Evolutionary conservation across 2,329 filamentous ascomycete genomes (phyloP).

Genomic region (Cercospora janseana): DNA sequence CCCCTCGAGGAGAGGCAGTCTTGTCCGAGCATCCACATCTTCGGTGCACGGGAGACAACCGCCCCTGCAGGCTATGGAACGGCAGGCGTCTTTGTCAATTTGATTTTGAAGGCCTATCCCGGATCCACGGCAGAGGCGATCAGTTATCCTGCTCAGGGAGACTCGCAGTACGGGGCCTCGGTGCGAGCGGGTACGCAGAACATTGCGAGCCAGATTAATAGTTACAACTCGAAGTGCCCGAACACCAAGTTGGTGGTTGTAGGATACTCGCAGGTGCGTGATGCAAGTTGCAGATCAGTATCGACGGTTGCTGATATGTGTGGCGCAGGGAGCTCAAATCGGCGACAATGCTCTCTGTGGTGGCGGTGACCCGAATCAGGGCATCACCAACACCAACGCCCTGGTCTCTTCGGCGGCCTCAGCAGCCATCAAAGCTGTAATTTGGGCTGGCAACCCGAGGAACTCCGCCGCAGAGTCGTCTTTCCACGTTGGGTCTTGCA

Average conservation of each 20-base stretch:
- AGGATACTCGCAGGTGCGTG: conserved; percentile 40
- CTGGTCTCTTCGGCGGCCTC: conserved; percentile 23
- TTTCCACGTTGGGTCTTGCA: conserved; percentile 62
- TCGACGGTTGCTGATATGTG: conserved; percentile 27
- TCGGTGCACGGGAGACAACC: conserved; percentile 47
- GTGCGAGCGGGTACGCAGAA: conserved; percentile 51
- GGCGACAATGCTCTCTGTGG: conserved; percentile 63
- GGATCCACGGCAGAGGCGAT: conserved; percentile 45
- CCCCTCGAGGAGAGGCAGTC: conserved; percentile 10
- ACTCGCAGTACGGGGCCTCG: conserved; percentile 58
- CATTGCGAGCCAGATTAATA: conserved; percentile 39
- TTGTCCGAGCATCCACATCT: conserved; percentile 47
- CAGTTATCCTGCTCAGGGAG: conserved; percentile 55
- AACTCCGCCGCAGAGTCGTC: conserved; percentile 52
- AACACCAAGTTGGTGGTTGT: conserved; percentile 30
- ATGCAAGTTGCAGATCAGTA: not conserved
- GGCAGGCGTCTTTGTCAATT: conserved; percentile 42
- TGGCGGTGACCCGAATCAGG: conserved; percentile 51
- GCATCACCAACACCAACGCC: conserved; percentile 47
- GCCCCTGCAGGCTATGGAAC: conserved; percentile 44
- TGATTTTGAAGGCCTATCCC: conserved; percentile 42
- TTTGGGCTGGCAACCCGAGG: conserved; percentile 49
- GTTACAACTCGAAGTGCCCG: conserved; percentile 29
- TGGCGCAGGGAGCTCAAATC: conserved; percentile 58
- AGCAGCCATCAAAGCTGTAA: conserved; percentile 31